A percentile compares a stretch with the other conserved stretches of the same genome.
Evolutionary conservation across 805 yeast species (phyloP).

Genomic region (Saccharomycopsis sp.): DNA sequence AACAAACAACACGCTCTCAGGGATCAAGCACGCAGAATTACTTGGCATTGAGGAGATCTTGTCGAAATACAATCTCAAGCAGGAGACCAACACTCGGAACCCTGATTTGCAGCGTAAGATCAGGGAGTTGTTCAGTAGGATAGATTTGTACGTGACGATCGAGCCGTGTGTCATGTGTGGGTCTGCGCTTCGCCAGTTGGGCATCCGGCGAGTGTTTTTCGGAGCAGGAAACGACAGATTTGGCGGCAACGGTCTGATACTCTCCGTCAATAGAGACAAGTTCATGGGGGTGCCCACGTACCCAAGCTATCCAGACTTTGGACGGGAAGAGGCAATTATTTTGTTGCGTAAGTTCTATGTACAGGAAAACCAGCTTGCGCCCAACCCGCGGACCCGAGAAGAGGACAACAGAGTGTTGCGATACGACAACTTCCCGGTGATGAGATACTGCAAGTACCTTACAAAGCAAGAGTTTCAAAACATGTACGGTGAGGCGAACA

Average conservation of each 20-base stretch:
- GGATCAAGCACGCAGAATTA: conserved; percentile 90
- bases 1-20: conserved; percentile 77
- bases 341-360: conserved; percentile 76
- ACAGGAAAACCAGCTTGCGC: conserved; percentile 79
- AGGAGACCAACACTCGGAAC: conserved; percentile 20
- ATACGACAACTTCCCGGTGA: conserved; percentile 45
- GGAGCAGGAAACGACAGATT: conserved; percentile 94
- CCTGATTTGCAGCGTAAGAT: conserved; percentile 21
- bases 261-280: conserved; percentile 44
- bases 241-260: conserved; percentile 92
- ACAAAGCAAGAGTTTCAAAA: conserved; percentile 39
- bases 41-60: conserved; percentile 57
- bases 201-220: conserved; percentile 63
- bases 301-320: conserved; percentile 64
- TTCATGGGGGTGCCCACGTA: conserved; percentile 32
- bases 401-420: conserved; percentile 44
- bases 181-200: conserved; percentile 73
- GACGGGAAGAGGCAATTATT: conserved; percentile 74
- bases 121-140: conserved; percentile 37
- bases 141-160: conserved; percentile 82
- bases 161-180: conserved; percentile 99
- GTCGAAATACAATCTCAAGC: conserved; percentile 27
- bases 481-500: conserved; percentile 35
- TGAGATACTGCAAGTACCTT: conserved; percentile 50
- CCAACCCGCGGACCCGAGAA: conserved; percentile 67